Percentiles rank a stretch among this genome's conserved stretches.
phyloP scores from a whole-genome alignment of 768 basidiomycete genomes.

The Trametes villosa region DNA sequence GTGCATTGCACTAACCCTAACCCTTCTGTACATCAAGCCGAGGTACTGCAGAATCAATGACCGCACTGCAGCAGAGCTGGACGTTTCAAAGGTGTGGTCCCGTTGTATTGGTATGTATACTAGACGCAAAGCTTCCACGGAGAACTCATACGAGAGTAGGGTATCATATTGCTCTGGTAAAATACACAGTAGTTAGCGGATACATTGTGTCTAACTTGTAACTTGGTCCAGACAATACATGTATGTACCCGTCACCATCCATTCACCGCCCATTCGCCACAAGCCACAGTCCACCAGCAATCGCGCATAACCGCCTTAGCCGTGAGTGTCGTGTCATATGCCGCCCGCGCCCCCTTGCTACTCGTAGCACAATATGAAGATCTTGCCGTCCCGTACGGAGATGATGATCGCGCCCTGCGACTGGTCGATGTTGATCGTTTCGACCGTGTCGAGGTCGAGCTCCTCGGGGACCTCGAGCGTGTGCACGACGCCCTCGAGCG shows the following conservation, averaged over 20 bases:
- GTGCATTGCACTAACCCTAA: conserved; percentile 22
- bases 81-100: no score
- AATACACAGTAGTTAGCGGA: conserved; percentile 17
- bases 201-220: conserved; percentile 17
- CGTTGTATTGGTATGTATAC: neutral
- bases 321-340: conserved; percentile 2
- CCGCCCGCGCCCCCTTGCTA: no score
- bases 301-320: neutral
- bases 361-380: conserved; percentile 74
- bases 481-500: conserved; percentile 50
- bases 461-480: conserved; percentile 69
- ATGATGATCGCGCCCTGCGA: conserved; percentile 74
- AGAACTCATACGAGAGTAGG: conserved; percentile 9
- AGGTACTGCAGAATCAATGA: no score
- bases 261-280: neutral
- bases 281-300: neutral
- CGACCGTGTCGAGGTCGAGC: conserved; percentile 64
- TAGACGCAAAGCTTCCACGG: neutral
- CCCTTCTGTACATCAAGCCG: conserved; percentile 13
- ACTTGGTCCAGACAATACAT: conserved; percentile 9
- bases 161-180: conserved; percentile 17
- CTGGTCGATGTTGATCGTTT: conserved; percentile 82
- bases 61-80: no score
- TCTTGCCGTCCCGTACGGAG: conserved; percentile 67
- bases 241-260: neutral